These are phyloP conservation scores for Lactuca saligna DNA, from an alignment of 129 eudicot species.

Conservation along the genomic window DNA sequence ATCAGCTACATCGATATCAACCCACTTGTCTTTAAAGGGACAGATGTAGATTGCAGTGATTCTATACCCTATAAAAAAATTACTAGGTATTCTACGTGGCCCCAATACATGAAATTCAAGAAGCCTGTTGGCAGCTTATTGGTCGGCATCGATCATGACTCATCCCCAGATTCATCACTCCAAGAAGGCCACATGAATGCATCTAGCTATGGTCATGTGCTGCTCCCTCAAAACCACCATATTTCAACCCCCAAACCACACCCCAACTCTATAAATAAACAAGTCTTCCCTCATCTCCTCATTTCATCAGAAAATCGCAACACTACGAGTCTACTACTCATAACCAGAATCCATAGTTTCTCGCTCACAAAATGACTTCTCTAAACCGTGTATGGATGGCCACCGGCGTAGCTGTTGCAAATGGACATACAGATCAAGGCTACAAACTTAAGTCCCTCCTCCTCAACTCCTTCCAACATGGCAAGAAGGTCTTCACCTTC, in stretches of 20 bases:
- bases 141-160: no score
- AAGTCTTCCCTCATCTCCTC: background rate
- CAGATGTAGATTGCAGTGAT: background rate
- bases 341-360: background rate
- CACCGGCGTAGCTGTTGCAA: conserved; percentile 38
- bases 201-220: no score
- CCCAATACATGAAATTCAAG: background rate
- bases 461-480: conserved; percentile 36
- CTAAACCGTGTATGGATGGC: conserved; percentile 47
- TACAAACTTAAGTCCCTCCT: conserved; percentile 37
- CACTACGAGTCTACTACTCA: background rate
- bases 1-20: background rate
- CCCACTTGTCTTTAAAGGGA: background rate
- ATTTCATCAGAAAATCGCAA: background rate
- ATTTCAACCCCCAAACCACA: background rate
- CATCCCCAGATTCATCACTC: no score
- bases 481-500: conserved; percentile 24
- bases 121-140: background rate
- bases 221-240: background rate
- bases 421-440: conserved; percentile 45
- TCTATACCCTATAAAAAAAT: background rate
- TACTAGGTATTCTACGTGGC: background rate
- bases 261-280: background rate
- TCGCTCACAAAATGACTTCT: conserved; percentile 23
- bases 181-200: no score